A percentile compares a stretch with the other conserved stretches of the same genome.
Conservation (phyloP, 768 basidiomycete genomes). For the Rhizopogon roseolus region DNA sequence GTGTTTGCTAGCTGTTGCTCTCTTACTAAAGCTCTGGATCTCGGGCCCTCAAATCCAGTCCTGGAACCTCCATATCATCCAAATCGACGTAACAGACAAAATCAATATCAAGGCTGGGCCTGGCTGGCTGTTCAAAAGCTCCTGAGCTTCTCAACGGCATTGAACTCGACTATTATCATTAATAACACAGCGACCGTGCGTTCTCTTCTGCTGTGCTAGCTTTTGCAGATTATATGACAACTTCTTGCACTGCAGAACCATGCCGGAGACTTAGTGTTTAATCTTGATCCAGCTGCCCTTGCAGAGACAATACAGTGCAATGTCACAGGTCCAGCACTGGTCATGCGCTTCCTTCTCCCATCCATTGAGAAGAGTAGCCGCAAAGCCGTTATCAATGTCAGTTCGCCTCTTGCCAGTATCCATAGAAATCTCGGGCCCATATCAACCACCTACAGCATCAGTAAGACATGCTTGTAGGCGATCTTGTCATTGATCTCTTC, state of each 20-base stretch:
- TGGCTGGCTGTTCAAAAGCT: constrained; percentile 15
- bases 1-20: constrained; percentile 20
- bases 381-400: constrained; percentile 32
- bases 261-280: constrained; percentile 20
- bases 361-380: constrained; percentile 27
- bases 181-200: constrained; percentile 37
- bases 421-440: constrained; percentile 1
- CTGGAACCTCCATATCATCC: constrained; percentile 28
- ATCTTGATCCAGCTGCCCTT: constrained; percentile 14
- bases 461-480: constrained; percentile 11
- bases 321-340: constrained; percentile 29
- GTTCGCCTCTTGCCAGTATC: constrained; percentile 30
- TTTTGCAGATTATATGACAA: neutral
- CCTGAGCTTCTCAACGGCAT: constrained; percentile 18
- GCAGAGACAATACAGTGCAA: constrained; percentile 21
- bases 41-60: constrained; percentile 11
- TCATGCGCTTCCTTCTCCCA: constrained; percentile 29
- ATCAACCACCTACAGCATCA: constrained; percentile 9
- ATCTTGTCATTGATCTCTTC: constrained; percentile 13
- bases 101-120: constrained; percentile 21
- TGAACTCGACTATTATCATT: constrained; percentile 30
- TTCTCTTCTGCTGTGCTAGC: neutral
- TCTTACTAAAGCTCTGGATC: constrained; percentile 13
- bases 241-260: constrained; percentile 11
- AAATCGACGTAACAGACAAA: constrained; percentile 25